Base-by-base conservation (phyloP, 2,329 filamentous ascomycete species). In the Aspergillus transmontanensis region DNA sequence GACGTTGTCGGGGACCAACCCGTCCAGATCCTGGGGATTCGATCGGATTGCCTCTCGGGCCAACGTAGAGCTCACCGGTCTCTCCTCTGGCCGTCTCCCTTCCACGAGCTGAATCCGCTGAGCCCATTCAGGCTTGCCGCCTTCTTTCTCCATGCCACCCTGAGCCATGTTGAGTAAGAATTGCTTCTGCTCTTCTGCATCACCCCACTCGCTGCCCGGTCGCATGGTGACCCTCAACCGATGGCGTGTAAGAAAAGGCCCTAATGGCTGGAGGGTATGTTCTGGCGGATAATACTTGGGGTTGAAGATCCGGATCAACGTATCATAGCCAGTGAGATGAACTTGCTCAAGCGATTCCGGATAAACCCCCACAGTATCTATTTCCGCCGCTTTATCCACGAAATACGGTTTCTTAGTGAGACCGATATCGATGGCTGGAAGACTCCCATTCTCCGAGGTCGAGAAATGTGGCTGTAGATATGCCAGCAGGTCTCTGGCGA, bases 401-500 rank as follows among this genome's bases (percentile, higher is more conserved):
- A 83, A 84, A 64, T 81, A 82, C 0, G 82, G 82, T 26, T 79
- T 74, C 59, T 82, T 83, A 1, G 80, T 83, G 32, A 84, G 76
- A 7, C 79, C 81, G 39, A 84, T 79, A 60, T 83, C 82, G 64
- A 83, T 74, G 2, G 73, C 68, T 7, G 77, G 76, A 5, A 75
- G 59, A 14, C 60, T 57, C 4, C 67, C 56, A 4, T 54, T 9
- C 57, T 59, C 59, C 19, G 60, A 28, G 57, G 64, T 39, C 39
- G 68, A 58, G 19, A 65, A 61, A 32, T 55, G 58, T 1, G 68
- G 66, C 51, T 64, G 61, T 9, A 80, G 59, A 26, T 76, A 63
- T 1, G 71, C 59, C n/a, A 77, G 70, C 11, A 83, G 68, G 59
- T 83, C 79, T 43, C 77, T 72, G 0, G 82, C 82, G 54, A 83